phyloP scores from a whole-genome alignment of 2,329 filamentous ascomycete genomes.

The Pseudonectria foliicola region DNA sequence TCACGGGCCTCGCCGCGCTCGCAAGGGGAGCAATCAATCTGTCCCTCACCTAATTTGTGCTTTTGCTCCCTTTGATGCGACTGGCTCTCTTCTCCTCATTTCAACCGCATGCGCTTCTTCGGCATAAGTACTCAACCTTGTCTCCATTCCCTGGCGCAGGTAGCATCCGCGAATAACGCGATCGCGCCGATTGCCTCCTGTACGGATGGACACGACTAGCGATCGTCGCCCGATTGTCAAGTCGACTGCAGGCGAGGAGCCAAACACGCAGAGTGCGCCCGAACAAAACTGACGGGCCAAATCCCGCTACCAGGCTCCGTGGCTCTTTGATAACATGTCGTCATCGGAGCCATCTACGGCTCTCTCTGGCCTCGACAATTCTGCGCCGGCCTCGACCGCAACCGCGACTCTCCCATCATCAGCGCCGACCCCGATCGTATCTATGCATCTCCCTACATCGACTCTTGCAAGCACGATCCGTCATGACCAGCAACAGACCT shows the following conservation, averaged over 20 bases:
- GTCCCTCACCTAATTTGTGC: conserved; percentile 14
- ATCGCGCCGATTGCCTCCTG: conserved; percentile 8
- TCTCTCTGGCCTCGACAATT: background rate
- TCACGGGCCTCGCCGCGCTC: conserved; percentile 24
- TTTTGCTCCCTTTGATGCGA: background rate
- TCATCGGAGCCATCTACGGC: conserved; percentile 9
- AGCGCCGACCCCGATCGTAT: conserved; percentile 5
- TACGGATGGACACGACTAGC: conserved; percentile 18
- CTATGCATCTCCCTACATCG: conserved; percentile 11
- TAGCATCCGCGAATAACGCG: conserved; percentile 1
- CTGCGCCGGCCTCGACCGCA: conserved; percentile 6
- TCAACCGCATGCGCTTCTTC: no score
- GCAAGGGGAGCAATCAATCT: conserved; percentile 19
- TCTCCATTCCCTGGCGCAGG: no score
- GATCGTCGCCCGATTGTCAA: conserved; percentile 13
- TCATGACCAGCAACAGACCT: conserved; percentile 14
- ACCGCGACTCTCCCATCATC: conserved; percentile 3
- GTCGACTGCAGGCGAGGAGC: conserved; percentile 15
- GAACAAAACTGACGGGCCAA: conserved; percentile 8
- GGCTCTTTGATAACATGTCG: conserved; percentile 7
- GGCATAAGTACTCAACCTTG: no score
- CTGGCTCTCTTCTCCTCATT: no score
- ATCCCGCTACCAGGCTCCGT: conserved; percentile 4
- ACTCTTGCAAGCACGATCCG: conserved; percentile 11
- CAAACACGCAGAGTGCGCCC: conserved; percentile 12